A percentile compares a stretch with the other conserved stretches of the same genome.
phyloP scores from a whole-genome alignment of 2,329 filamentous ascomycete genomes.

The Apiospora rasikravindrae region DNA sequence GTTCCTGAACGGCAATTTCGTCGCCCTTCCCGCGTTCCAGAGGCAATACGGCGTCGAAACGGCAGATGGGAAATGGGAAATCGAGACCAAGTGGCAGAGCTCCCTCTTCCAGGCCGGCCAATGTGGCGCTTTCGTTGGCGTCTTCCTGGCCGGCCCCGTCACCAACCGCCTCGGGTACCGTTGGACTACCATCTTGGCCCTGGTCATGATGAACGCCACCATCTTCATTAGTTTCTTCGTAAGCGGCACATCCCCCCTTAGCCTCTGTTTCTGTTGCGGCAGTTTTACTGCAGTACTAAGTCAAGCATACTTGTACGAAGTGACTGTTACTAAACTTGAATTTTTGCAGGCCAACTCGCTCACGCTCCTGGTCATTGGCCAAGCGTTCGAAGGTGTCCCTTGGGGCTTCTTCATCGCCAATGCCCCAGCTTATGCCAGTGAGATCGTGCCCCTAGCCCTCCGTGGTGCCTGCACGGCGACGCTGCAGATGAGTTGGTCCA shows the following conservation, averaged over 20 bases:
- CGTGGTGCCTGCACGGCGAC: slow-evolving; percentile 63
- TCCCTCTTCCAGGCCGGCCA: slow-evolving; percentile 42
- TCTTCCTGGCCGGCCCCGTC: slow-evolving; percentile 44
- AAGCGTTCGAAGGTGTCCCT: slow-evolving; percentile 63
- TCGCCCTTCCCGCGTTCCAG: slow-evolving; percentile 47
- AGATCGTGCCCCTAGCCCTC: slow-evolving; percentile 63
- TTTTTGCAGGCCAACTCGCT: slow-evolving; percentile 42
- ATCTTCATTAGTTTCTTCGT: slow-evolving; percentile 61
- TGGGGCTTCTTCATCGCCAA: slow-evolving; percentile 71
- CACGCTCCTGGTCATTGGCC: slow-evolving; percentile 51
- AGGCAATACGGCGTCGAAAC: slow-evolving; percentile 42
- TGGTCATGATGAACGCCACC: slow-evolving; percentile 38
- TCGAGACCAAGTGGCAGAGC: slow-evolving; percentile 49
- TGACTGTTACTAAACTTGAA: neutral
- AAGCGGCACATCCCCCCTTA: slow-evolving; percentile 25
- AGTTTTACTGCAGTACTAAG: too few relatives aligned
- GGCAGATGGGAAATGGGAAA: slow-evolving; percentile 29
- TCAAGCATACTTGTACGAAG: slow-evolving; percentile 19
- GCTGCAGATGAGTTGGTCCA: slow-evolving; percentile 69
- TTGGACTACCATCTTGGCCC: slow-evolving; percentile 41
- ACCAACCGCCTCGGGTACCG: slow-evolving; percentile 45
- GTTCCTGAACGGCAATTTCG: slow-evolving; percentile 53
- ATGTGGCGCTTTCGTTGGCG: slow-evolving; percentile 43
- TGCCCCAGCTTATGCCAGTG: slow-evolving; percentile 63
- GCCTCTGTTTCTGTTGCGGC: neutral